A percentile compares a stretch with the other conserved stretches of the same genome.
phyloP scores from a whole-genome alignment of 2,329 filamentous ascomycete genomes.

The Chaetoscypha palmicola region DNA sequence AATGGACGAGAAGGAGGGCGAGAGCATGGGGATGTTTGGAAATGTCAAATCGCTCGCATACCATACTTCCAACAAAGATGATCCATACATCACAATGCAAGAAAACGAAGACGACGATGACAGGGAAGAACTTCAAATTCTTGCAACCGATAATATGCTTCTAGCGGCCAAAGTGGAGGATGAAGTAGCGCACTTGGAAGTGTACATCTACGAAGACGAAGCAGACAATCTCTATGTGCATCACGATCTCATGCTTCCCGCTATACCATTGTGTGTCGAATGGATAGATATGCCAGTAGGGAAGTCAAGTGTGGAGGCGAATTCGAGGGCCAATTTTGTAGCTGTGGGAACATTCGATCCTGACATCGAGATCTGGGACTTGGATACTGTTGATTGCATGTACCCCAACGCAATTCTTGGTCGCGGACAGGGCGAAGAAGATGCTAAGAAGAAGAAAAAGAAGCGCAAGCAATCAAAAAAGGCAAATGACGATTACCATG shows the following conservation, averaged over 20 bases:
- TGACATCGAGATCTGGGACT: constrained; percentile 97
- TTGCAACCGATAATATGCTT: constrained; percentile 87
- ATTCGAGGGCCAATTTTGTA: constrained; percentile 78
- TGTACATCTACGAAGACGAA: constrained; percentile 94
- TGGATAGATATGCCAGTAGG: constrained; percentile 92
- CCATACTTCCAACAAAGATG: constrained; percentile 88
- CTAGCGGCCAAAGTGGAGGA: constrained; percentile 93
- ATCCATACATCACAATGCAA: constrained; percentile 90
- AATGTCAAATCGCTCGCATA: constrained; percentile 92
- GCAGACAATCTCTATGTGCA: constrained; percentile 97
- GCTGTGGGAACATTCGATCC: constrained; percentile 96
- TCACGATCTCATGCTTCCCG: constrained; percentile 98
- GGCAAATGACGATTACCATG: constrained; percentile 85
- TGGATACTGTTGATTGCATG: constrained; percentile 95
- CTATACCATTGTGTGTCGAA: constrained; percentile 90
- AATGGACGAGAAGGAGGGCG: constrained; percentile 51
- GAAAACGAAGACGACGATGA: constrained; percentile 68
- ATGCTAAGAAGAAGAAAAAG: constrained; percentile 64
- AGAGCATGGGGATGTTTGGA: constrained; percentile 86
- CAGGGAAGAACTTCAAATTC: constrained; percentile 84
- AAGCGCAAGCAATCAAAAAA: constrained; percentile 88
- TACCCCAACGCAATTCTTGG: constrained; percentile 96
- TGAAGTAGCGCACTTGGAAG: constrained; percentile 90
- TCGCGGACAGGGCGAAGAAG: constrained; percentile 54
- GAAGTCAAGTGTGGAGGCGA: constrained; percentile 54